phyloP scores from a whole-genome alignment of 2,329 filamentous ascomycete species.

The Fusarium sp. region DNA sequence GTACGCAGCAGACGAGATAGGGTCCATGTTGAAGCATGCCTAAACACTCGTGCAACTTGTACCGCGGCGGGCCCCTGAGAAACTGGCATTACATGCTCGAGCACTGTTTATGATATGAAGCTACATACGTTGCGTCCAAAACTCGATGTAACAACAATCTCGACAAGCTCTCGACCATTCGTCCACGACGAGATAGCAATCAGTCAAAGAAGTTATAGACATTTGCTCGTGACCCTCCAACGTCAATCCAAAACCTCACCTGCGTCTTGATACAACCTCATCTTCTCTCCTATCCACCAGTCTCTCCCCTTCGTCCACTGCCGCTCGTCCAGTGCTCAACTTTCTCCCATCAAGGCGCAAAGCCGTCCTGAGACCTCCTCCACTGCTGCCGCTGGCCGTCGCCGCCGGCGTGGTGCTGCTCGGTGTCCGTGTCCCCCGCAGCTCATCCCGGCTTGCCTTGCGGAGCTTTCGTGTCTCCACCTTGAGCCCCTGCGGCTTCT shows the following conservation, averaged over 20 bases:
- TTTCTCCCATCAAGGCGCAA: constrained; percentile 34
- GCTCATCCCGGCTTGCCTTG: constrained; percentile 35
- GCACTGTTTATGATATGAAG: not conserved
- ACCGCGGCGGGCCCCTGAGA: not conserved
- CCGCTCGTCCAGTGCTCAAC: constrained; percentile 17
- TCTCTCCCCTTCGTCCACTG: constrained; percentile 8
- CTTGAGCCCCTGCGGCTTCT: constrained; percentile 42
- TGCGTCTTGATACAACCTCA: constrained; percentile 28
- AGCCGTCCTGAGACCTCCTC: constrained; percentile 23
- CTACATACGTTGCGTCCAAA: constrained; percentile 9
- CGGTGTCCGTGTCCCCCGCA: constrained; percentile 28
- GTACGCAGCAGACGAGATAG: not conserved
- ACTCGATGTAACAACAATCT: constrained; percentile 3
- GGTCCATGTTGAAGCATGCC: not conserved
- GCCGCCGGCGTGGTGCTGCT: constrained; percentile 16
- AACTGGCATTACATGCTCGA: not conserved
- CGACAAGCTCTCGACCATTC: constrained; percentile 5
- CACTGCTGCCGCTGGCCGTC: constrained; percentile 17
- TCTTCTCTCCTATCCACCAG: constrained; percentile 18
- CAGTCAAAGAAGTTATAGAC: constrained; percentile 3
- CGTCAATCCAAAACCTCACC: constrained; percentile 16
- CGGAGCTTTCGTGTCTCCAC: constrained; percentile 43
- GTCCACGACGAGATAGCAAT: constrained; percentile 9
- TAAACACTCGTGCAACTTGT: not conserved
- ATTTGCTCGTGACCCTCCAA: not conserved